Conservation (phyloP, 495 filamentous ascomycete genomes). For the Penicillium arizonense region DNA sequence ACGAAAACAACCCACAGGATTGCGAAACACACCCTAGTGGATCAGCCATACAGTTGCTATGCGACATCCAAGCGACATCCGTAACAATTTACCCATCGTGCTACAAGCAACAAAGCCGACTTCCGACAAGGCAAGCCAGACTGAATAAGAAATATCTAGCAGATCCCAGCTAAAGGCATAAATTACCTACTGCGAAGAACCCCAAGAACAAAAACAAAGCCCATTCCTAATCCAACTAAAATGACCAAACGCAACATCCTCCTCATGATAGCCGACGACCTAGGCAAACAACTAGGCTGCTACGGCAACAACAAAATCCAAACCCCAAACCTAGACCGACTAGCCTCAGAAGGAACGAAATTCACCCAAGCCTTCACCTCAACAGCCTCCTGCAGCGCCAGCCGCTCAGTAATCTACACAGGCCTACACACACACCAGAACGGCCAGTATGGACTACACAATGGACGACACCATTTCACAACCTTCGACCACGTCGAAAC, state of each 20-base stretch:
- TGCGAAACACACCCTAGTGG: not conserved
- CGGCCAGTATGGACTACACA: constrained; percentile 43
- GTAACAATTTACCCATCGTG: not conserved
- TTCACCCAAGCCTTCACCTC: constrained; percentile 43
- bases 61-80: constrained; percentile 4
- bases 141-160: constrained; percentile 2
- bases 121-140: not conserved
- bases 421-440: constrained; percentile 48
- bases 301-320: constrained; percentile 32
- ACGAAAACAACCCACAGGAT: not conserved
- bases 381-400: constrained; percentile 46
- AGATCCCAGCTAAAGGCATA: not conserved
- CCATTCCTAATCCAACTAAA: not conserved
- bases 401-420: constrained; percentile 43
- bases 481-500: constrained; percentile 43
- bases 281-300: constrained; percentile 38
- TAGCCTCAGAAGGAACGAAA: constrained; percentile 31
- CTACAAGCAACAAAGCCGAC: constrained; percentile 1
- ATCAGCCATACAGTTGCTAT: no score
- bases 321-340: constrained; percentile 40
- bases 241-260: constrained; percentile 34
- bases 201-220: not conserved
- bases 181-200: no score
- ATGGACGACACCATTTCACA: constrained; percentile 35
- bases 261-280: constrained; percentile 43